Base-by-base conservation (phyloP, 1,284 basidiomycete genomes). In the Trichosporon asahii region DNA sequence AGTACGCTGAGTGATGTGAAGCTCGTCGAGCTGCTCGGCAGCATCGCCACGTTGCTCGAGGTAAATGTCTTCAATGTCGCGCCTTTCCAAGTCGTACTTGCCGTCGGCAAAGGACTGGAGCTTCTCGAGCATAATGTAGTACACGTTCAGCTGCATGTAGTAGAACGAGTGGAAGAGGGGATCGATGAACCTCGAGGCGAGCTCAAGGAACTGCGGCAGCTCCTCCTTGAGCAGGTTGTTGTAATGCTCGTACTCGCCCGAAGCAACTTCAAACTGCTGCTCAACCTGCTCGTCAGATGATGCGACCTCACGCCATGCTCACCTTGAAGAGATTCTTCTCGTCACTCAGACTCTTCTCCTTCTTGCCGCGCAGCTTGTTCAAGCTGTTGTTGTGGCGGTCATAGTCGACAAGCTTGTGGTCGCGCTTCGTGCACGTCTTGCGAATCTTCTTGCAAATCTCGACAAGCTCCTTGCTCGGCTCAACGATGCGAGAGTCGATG, bases 81-180 rank as follows among this genome's bases (percentile, higher is more conserved):
- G 85, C 27, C 89, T 87, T 46, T 89, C 85, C 11, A 90, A 80
- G 74, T 95, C 92, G 82, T 91, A 95, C 80, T 91, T 93, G 70
- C 89, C 89, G 73, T 95, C 91, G 2, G 91, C 88, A 79, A 96
- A 98, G 40, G 87, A 88, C 80, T 92, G 91, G 78, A 98, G 86
- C 85, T 95, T 95, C 84, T 98, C 96, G 72, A 96, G 87, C 80
- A 97, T 89, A 71, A 96, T 86, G 83, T 97, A 98, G 84, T 90
- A 96, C 69, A 98, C 91, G 83, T 98, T 98, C 76, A 96, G 95
- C 94, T 98, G 95, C 96, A 99, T 98, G 84, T 98, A 99, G 87
- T 94, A 99, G 87, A 96, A 95, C 27, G 94, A 96, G 79, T 98
- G 91, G 88, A 98, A 99, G 15, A 99, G 86, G 0, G 97, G 97